Conservation (phyloP, 352 stramenopile genomes). For the Globisporangium middletonii region DNA sequence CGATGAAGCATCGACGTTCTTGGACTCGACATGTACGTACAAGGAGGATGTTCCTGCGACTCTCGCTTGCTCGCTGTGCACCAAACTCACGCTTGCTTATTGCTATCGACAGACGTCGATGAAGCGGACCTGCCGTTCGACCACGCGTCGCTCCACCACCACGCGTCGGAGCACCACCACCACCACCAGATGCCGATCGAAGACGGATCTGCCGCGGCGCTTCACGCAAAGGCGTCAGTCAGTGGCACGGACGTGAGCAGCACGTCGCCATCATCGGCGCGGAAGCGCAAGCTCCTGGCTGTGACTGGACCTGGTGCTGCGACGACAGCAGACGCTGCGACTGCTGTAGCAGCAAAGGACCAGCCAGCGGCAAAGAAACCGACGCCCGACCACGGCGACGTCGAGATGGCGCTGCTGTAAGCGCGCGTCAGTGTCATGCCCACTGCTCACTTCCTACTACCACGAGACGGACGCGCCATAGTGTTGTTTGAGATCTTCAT, state of each 20-base stretch:
- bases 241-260: not conserved
- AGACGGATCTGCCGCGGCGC: conserved; percentile 2
- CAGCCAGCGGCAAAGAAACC: not conserved
- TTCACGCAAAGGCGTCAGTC: conserved; percentile 1
- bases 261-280: conserved; percentile 6
- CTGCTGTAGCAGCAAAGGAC: not conserved
- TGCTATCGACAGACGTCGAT: not conserved
- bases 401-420: too few species aligned
- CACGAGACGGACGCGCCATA: too few species aligned
- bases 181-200: conserved; percentile 14
- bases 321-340: not conserved
- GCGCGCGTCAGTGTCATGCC: too few species aligned
- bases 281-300: conserved; percentile 7
- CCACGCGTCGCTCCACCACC: conserved; percentile 7
- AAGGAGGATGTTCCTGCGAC: too few species aligned
- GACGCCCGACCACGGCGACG: not conserved
- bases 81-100: too few species aligned
- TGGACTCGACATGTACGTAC: conserved; percentile 17
- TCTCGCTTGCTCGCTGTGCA: too few species aligned
- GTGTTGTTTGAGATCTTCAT: too few species aligned
- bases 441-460: too few species aligned
- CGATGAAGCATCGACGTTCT: conserved; percentile 12
- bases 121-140: conserved; percentile 20
- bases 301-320: too few species aligned
- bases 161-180: not conserved